These are phyloP conservation scores for Boletus semigastroideus DNA, from an alignment of 1,284 basidiomycete species.

Conservation along the genomic window DNA sequence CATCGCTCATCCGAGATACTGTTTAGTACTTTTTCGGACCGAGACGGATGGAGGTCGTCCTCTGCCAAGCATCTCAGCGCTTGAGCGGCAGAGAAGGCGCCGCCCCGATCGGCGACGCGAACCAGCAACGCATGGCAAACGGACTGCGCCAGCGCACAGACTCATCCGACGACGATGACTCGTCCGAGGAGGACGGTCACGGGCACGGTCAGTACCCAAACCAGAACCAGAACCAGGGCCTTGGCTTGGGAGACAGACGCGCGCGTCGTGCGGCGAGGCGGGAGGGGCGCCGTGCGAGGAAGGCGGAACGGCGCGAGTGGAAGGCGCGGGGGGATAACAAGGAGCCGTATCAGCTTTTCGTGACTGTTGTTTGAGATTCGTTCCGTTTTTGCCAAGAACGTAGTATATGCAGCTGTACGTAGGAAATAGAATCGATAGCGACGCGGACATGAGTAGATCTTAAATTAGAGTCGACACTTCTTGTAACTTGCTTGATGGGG, in stretches of 20 bases:
- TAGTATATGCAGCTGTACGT: too few relatives aligned
- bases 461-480: too few relatives aligned
- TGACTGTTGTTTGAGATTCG: slow-evolving; percentile 13
- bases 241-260: slow-evolving; percentile 6
- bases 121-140: slow-evolving; percentile 23
- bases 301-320: slow-evolving; percentile 13
- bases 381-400: too few relatives aligned
- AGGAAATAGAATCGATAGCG: too few relatives aligned
- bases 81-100: slow-evolving; percentile 26
- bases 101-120: slow-evolving; percentile 22
- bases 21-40: slow-evolving; percentile 35
- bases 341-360: slow-evolving; percentile 24
- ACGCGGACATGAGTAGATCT: too few relatives aligned
- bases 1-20: too few relatives aligned
- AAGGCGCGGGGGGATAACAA: slow-evolving; percentile 18
- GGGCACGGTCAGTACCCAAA: background rate
- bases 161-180: background rate
- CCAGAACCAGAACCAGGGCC: background rate
- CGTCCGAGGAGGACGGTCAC: slow-evolving; percentile 6
- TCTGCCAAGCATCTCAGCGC: slow-evolving; percentile 29
- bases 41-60: slow-evolving; percentile 30
- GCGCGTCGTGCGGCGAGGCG: slow-evolving; percentile 11
- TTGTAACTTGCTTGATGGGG: too few relatives aligned
- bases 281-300: slow-evolving; percentile 15
- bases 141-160: slow-evolving; percentile 5